Evolutionary conservation across 192 early-diverging fungal species (phyloP), one percentile per base, ranked within the genome.

Genomic region (Backusella australiensis): DNA sequence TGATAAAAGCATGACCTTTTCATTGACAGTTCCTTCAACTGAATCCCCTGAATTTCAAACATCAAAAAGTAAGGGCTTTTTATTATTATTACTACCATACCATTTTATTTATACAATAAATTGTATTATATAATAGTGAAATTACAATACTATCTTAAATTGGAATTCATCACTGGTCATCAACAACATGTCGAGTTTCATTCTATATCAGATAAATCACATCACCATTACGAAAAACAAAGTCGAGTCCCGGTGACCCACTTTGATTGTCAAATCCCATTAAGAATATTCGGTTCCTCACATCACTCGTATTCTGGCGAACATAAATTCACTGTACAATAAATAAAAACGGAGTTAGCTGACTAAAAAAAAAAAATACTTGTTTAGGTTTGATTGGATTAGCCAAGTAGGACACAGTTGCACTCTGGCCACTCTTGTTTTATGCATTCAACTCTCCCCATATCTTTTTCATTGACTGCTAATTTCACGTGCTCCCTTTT

Each of bases 21-120:
- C 93, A 2, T 88, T 98, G 36, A 83, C 87, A 7, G 89, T 95
- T 36, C 94, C 94, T 12, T 73, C 84, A 6, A 87, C 72, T 23
- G 75, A 84, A 7, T 90, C 90, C 4, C 92, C 93, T 4, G 92
- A 96, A 53, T 94, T 95, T 77, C 79, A 88, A 39, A 93, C 94
- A n/a, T 86, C 91, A 2, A 89, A 84, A 70, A 89, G 92, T 92
- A 84, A 59, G 52, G 6, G 6, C 21, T 53, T 53, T 53, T 23
- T n/a, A 4, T 56, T 56, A 3, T 56, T 56, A 11, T 26, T 9
- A 23, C 3, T 59, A 72, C 34, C 14, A 67, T 65, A 9, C 35
- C 39, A 53, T 36, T 70, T 53, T 44, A 34, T n/a, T 8, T 69
- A 36, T n/a, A 65, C 42, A 52, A 39, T 15, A 23, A 49, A 32